Conservation (phyloP, 2,329 filamentous ascomycete genomes). For the Helotiales sp. region DNA sequence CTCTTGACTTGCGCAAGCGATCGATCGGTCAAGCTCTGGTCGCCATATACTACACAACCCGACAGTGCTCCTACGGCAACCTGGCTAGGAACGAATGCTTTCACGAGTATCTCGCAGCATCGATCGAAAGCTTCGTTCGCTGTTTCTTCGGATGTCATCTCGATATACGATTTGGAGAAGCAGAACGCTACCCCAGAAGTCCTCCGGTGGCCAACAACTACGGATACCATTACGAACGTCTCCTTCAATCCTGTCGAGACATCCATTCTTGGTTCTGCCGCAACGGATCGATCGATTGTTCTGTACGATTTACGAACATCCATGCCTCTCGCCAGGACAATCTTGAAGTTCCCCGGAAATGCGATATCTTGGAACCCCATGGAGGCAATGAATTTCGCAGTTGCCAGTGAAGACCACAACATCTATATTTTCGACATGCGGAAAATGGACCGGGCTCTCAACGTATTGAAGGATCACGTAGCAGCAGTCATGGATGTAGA, state of each 20-base stretch:
- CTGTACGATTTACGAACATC: constrained; percentile 92
- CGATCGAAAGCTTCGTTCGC: constrained; percentile 80
- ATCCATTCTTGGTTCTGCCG: constrained; percentile 83
- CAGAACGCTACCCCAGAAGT: constrained; percentile 82
- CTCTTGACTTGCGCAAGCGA: constrained; percentile 87
- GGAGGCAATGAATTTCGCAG: constrained; percentile 94
- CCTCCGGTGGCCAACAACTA: constrained; percentile 83
- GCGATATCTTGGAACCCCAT: constrained; percentile 92
- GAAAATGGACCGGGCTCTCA: constrained; percentile 84
- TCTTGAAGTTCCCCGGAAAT: constrained; percentile 83
- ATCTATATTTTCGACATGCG: constrained; percentile 83
- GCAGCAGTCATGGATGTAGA: constrained; percentile 94
- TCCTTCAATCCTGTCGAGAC: constrained; percentile 95
- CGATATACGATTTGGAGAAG: constrained; percentile 85
- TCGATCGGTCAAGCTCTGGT: constrained; percentile 86
- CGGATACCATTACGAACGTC: constrained; percentile 87
- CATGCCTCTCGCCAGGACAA: constrained; percentile 78
- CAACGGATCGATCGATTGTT: constrained; percentile 83
- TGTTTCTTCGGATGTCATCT: constrained; percentile 76
- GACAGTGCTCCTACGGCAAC: constrained; percentile 77
- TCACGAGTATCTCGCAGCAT: constrained; percentile 85
- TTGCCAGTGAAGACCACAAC: constrained; percentile 83
- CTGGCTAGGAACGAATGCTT: constrained; percentile 82
- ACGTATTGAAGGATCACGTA: constrained; percentile 89
- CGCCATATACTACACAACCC: constrained; percentile 77